Evolutionary conservation across 768 basidiomycete genomes (phyloP).

Genomic region (Mycena rebaudengoi): DNA sequence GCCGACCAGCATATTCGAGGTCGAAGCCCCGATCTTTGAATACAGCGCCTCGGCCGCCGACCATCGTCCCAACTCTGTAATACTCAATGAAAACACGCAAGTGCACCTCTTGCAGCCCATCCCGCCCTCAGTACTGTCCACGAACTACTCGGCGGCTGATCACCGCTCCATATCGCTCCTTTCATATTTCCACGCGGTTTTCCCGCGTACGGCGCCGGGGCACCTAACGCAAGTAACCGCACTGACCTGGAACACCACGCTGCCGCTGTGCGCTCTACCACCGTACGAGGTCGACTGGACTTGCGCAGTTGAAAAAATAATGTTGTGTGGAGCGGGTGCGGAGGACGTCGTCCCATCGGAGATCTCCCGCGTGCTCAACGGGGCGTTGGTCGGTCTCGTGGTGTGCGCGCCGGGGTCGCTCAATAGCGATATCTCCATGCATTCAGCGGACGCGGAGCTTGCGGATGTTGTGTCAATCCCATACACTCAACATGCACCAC

Average conservation of each 20-base stretch:
- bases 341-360: slow-evolving; percentile 84
- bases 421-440: slow-evolving; percentile 35
- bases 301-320: slow-evolving; percentile 66
- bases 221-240: slow-evolving; percentile 48
- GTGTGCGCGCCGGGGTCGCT: slow-evolving; percentile 54
- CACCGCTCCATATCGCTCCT: slow-evolving; percentile 74
- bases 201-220: slow-evolving; percentile 32
- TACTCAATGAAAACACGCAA: slow-evolving; percentile 9
- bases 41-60: slow-evolving; percentile 26
- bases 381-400: slow-evolving; percentile 82
- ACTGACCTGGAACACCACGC: slow-evolving; percentile 67
- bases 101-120: slow-evolving; percentile 59
- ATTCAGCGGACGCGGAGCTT: background rate
- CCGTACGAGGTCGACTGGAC: slow-evolving; percentile 79
- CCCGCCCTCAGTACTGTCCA: slow-evolving; percentile 52
- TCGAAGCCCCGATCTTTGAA: slow-evolving; percentile 44
- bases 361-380: slow-evolving; percentile 76
- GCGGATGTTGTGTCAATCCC: slow-evolving; percentile 42
- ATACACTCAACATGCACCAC: slow-evolving; percentile 64
- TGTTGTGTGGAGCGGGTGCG: slow-evolving; percentile 75
- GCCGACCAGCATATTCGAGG: slow-evolving; percentile 67
- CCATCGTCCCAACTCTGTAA: background rate
- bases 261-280: slow-evolving; percentile 70
- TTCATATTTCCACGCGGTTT: slow-evolving; percentile 77
- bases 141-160: slow-evolving; percentile 66